phyloP scores from a whole-genome alignment of 106 monocot genomes.

The Dioscorea alata region DNA sequence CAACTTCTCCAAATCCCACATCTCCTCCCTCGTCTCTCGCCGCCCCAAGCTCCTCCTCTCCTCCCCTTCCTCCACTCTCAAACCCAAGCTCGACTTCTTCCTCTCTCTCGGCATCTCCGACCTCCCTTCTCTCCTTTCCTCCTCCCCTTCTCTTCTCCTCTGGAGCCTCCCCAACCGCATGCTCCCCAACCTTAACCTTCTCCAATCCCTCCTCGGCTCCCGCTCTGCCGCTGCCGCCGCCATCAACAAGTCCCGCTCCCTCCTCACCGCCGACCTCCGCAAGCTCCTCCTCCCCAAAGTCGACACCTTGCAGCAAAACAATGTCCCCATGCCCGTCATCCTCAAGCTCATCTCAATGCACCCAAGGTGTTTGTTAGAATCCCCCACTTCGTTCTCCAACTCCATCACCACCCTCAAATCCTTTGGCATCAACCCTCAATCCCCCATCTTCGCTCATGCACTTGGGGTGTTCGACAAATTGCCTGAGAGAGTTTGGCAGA shows the following conservation, averaged over 20 bases:
- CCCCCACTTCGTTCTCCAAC: conserved; percentile 4
- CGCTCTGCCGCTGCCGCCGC: conserved; percentile 1
- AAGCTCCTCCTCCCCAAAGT: conserved; percentile 22
- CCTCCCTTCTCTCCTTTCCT: conserved; percentile 16
- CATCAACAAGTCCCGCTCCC: not conserved
- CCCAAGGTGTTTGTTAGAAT: conserved; percentile 8
- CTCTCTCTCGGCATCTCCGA: conserved; percentile 19
- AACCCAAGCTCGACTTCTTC: conserved; percentile 43
- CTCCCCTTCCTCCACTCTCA: conserved; percentile 5
- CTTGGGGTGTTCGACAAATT: conserved; percentile 6
- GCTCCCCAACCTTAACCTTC: conserved; percentile 5
- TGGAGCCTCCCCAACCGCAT: conserved; percentile 1
- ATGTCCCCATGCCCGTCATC: conserved; percentile 17
- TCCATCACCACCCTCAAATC: conserved; percentile 1
- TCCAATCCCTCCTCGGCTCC: conserved; percentile 19
- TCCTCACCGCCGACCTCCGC: conserved; percentile 8
- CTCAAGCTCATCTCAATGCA: conserved; percentile 1
- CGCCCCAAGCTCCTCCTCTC: conserved; percentile 8
- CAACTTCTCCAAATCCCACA: conserved; percentile 21
- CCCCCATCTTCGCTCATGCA: conserved; percentile 14
- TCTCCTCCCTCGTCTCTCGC: conserved; percentile 18
- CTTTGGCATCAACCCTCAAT: conserved; percentile 23
- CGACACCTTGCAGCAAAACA: conserved; percentile 12
- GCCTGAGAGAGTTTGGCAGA: conserved; percentile 16
- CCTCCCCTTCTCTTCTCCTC: conserved; percentile 3